phyloP scores from a whole-genome alignment of 257 asterid species.

The Ballota nigra region DNA sequence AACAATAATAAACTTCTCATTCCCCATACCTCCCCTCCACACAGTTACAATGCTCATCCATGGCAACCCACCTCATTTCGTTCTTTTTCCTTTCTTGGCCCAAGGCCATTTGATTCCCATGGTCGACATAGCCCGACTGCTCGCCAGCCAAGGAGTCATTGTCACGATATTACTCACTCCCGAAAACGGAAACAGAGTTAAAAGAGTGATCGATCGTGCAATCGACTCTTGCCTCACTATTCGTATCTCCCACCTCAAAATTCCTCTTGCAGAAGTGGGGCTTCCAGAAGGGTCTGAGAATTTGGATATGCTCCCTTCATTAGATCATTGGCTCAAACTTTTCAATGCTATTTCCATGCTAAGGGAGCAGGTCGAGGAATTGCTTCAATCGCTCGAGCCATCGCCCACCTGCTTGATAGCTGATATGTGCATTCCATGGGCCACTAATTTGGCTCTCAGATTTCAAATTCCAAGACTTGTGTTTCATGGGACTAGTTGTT shows the following conservation, averaged over 20 bases:
- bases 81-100: conserved; percentile 47
- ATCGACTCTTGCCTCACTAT: conserved; percentile 22
- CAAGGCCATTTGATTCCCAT: conserved; percentile 56
- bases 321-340: conserved; percentile 10
- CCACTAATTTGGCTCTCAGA: conserved; percentile 23
- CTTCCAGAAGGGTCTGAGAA: conserved; percentile 36
- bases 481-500: conserved; percentile 47
- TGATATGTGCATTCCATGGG: conserved; percentile 36
- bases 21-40: neutral
- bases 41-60: neutral
- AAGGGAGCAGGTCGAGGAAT: conserved; percentile 6
- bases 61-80: conserved; percentile 39
- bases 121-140: conserved; percentile 45
- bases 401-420: conserved; percentile 31
- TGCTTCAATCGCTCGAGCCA: conserved; percentile 15
- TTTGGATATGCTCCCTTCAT: conserved; percentile 18
- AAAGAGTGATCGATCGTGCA: conserved; percentile 28
- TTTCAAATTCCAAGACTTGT: conserved; percentile 31
- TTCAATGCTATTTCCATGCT: conserved; percentile 18
- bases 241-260: conserved; percentile 17
- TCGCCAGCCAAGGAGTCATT: conserved; percentile 32
- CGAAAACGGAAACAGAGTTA: conserved; percentile 21
- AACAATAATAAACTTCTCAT: neutral
- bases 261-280: conserved; percentile 32
- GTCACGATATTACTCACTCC: conserved; percentile 41